Conservation (phyloP, 345 rosid genomes). For the Syzygium jambos region DNA sequence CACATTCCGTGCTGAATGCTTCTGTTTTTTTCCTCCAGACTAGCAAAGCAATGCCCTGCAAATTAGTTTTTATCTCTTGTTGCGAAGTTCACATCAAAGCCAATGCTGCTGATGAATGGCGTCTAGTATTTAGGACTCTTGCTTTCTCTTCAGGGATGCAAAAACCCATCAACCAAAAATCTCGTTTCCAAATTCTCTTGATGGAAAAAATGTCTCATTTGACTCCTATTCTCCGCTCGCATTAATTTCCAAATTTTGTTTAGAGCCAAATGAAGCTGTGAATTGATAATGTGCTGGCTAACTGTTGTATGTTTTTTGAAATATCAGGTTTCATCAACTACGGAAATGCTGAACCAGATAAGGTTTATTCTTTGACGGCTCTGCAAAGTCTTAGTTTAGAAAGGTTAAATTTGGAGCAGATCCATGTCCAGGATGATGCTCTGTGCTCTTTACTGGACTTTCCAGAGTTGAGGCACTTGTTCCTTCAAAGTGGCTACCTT, state of each 20-base stretch:
- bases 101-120: background rate
- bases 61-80: background rate
- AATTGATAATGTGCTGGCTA: background rate
- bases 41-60: background rate
- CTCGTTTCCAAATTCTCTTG: background rate
- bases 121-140: background rate
- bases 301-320: background rate
- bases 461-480: slow-evolving; percentile 41
- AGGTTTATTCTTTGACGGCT: slow-evolving; percentile 31
- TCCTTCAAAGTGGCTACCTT: slow-evolving; percentile 49
- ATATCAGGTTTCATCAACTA: slow-evolving; percentile 47
- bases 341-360: slow-evolving; percentile 19
- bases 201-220: background rate
- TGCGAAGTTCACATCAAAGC: background rate
- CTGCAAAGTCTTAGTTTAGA: slow-evolving; percentile 47
- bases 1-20: background rate
- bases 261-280: background rate
- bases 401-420: slow-evolving; percentile 61
- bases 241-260: background rate
- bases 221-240: background rate
- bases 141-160: background rate
- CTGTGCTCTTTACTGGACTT: slow-evolving; percentile 39
- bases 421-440: slow-evolving; percentile 49
- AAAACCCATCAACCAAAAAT: background rate
- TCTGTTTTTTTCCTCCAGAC: background rate